A percentile compares a stretch with the other conserved stretches of the same genome.
Evolutionary conservation across 495 filamentous ascomycete genomes (phyloP).

Genomic region (Gamarada debralockiae): DNA sequence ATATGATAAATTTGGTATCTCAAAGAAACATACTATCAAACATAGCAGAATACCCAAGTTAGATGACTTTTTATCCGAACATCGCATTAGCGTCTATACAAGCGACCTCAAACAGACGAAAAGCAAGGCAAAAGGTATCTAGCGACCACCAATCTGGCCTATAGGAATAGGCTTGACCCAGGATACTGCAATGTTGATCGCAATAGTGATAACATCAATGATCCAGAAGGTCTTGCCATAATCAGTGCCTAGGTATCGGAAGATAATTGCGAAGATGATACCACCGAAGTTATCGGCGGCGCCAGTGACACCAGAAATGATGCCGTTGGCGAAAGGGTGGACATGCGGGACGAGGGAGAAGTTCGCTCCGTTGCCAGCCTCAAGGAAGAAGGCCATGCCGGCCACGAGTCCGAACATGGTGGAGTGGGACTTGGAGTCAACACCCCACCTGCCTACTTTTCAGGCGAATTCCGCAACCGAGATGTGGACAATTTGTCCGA

Average conservation of each 20-base stretch:
- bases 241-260: slow-evolving; percentile 65
- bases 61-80: too few species aligned
- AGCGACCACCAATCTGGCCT: slow-evolving; percentile 61
- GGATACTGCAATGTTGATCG: slow-evolving; percentile 56
- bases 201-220: slow-evolving; percentile 71
- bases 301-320: slow-evolving; percentile 74
- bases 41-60: too few species aligned
- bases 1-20: too few species aligned
- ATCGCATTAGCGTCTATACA: too few species aligned
- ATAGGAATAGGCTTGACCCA: slow-evolving; percentile 74
- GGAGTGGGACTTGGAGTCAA: slow-evolving; percentile 53
- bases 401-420: slow-evolving; percentile 77
- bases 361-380: slow-evolving; percentile 80
- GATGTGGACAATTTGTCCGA: too few species aligned
- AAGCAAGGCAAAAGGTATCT: too few species aligned
- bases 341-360: slow-evolving; percentile 85
- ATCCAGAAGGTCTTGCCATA: slow-evolving; percentile 76
- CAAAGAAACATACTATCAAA: too few species aligned
- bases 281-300: slow-evolving; percentile 82
- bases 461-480: too few species aligned
- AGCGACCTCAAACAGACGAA: too few species aligned
- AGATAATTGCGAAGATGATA: slow-evolving; percentile 83
- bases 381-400: slow-evolving; percentile 73
- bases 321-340: slow-evolving; percentile 54
- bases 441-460: too few species aligned